These are phyloP conservation scores for Wallacemonas sp. DNA, from an alignment of 208 protist genomes.

Conservation along the genomic window DNA sequence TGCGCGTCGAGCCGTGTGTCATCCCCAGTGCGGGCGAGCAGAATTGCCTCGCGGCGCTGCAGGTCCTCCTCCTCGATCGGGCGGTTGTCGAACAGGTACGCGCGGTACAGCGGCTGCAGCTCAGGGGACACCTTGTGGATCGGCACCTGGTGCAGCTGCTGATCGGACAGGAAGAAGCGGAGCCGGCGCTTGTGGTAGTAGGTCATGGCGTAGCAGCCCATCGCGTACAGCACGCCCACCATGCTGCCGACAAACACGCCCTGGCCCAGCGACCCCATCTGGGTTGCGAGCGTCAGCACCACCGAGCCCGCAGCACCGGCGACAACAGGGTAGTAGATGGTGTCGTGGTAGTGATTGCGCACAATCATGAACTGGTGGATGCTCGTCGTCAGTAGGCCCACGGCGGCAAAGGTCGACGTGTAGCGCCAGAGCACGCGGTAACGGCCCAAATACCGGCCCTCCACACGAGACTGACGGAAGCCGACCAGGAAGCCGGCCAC, in stretches of 20 bases:
- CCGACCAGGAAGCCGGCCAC: conserved; percentile 63
- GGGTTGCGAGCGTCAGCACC: conserved; percentile 57
- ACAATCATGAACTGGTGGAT: conserved; percentile 84
- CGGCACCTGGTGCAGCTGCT: conserved; percentile 80
- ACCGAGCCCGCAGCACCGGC: conserved; percentile 48
- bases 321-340: conserved; percentile 74
- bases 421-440: conserved; percentile 81
- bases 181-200: conserved; percentile 78
- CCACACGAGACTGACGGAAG: conserved; percentile 70
- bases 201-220: conserved; percentile 68
- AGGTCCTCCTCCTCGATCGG: conserved; percentile 74
- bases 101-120: conserved; percentile 83
- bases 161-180: conserved; percentile 66
- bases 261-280: conserved; percentile 71
- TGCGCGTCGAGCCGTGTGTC: conserved; percentile 76
- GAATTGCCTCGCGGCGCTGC: conserved; percentile 44
- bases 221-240: conserved; percentile 70
- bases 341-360: conserved; percentile 77
- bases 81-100: conserved; percentile 81
- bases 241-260: conserved; percentile 75
- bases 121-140: conserved; percentile 83
- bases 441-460: conserved; percentile 81
- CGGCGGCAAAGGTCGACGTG: conserved; percentile 72
- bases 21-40: conserved; percentile 46
- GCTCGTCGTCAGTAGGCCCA: conserved; percentile 69